These are phyloP conservation scores for Rhynchospora tenuis DNA, from an alignment of 176 grass and related monocot species.

Conservation along the genomic window DNA sequence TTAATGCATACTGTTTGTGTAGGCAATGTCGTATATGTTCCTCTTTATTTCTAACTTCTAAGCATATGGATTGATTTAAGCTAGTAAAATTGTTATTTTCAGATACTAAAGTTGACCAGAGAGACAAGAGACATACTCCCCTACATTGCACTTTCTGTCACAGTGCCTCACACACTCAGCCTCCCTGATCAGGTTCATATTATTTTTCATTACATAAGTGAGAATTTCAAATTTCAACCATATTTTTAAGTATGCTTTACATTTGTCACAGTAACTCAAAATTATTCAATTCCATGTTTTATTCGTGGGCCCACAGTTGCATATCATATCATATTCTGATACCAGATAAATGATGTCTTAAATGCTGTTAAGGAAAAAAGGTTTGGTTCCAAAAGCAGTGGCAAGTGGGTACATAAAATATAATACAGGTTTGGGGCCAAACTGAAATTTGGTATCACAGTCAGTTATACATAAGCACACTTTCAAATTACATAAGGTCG, in stretches of 20 bases:
- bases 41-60: neutral
- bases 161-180: conserved; percentile 79
- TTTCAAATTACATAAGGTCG: neutral
- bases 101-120: conserved; percentile 78
- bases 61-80: neutral
- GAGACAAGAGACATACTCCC: conserved; percentile 79
- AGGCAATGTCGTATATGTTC: neutral
- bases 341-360: neutral
- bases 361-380: neutral
- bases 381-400: neutral
- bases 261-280: neutral
- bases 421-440: neutral
- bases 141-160: conserved; percentile 71
- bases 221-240: neutral
- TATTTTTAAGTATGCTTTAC: neutral
- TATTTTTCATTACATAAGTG: neutral
- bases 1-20: neutral
- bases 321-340: neutral
- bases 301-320: neutral
- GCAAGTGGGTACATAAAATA: neutral
- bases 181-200: conserved; percentile 83
- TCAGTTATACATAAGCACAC: neutral
- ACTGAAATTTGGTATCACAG: neutral
- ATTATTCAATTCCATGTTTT: neutral
- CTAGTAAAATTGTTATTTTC: conserved; percentile 19